These are phyloP conservation scores for Niebla homalea DNA, from an alignment of 495 filamentous ascomycete genomes.

Conservation along the genomic window DNA sequence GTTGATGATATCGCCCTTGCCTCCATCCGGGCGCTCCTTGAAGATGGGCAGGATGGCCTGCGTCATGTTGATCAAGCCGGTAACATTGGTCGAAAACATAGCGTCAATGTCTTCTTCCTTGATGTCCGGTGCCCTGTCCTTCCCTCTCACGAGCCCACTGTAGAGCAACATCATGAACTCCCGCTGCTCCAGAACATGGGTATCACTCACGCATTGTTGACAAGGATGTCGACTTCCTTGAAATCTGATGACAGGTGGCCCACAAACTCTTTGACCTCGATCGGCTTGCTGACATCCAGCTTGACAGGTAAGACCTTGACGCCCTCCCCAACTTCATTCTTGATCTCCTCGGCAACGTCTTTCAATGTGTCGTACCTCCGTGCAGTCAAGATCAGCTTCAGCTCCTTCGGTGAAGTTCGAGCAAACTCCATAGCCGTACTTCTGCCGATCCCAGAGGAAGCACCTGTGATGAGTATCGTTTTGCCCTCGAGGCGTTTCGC, in stretches of 20 bases:
- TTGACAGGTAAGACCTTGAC: slow-evolving; percentile 71
- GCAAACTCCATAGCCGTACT: slow-evolving; percentile 87
- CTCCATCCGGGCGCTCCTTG: slow-evolving; percentile 64
- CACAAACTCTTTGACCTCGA: slow-evolving; percentile 66
- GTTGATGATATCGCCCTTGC: slow-evolving; percentile 89
- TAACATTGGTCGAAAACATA: slow-evolving; percentile 92
- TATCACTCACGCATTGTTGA: slow-evolving; percentile 84
- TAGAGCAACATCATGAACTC: background rate
- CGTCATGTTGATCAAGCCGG: slow-evolving; percentile 91
- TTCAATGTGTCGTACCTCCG: slow-evolving; percentile 66
- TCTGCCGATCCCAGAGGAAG: slow-evolving; percentile 83
- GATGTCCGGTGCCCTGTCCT: slow-evolving; percentile 79
- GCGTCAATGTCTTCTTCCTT: slow-evolving; percentile 64
- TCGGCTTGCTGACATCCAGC: slow-evolving; percentile 74
- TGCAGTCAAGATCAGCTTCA: slow-evolving; percentile 80
- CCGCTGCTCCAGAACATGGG: background rate
- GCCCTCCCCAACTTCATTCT: slow-evolving; percentile 62
- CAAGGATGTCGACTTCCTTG: slow-evolving; percentile 74
- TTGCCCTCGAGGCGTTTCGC: slow-evolving; percentile 84
- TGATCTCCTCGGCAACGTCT: slow-evolving; percentile 65
- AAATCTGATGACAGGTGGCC: slow-evolving; percentile 64
- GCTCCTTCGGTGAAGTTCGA: slow-evolving; percentile 61
- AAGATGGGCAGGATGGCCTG: slow-evolving; percentile 80
- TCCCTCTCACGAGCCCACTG: slow-evolving; percentile 75
- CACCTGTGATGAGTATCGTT: slow-evolving; percentile 84